phyloP scores from a whole-genome alignment of 805 yeast species.

The Metschnikowia lachancei region DNA sequence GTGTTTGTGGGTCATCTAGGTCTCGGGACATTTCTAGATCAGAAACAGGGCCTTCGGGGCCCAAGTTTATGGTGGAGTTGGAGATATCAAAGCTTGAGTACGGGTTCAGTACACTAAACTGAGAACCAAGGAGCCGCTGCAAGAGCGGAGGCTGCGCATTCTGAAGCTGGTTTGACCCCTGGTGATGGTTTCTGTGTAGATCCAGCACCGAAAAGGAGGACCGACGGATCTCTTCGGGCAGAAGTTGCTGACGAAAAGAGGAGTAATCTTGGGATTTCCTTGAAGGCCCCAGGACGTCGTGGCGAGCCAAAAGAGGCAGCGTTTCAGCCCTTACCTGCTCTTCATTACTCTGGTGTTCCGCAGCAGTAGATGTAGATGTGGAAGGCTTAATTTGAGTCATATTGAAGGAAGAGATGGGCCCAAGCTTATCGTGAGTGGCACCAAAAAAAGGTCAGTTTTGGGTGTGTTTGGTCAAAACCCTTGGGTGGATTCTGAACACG shows the following conservation, averaged over 20 bases:
- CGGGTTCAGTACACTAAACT: conserved; percentile 33
- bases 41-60: conserved; percentile 4
- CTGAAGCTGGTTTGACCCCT: neutral
- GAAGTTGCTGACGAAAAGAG: conserved; percentile 2
- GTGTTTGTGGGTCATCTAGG: conserved; percentile 23
- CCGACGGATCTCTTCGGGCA: conserved; percentile 13
- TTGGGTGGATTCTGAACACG: too few species aligned
- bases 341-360: neutral
- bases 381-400: neutral
- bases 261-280: neutral
- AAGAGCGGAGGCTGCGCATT: conserved; percentile 23
- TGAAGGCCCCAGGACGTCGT: neutral
- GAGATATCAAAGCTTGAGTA: conserved; percentile 17
- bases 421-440: too few species aligned
- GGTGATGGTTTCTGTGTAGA: conserved; percentile 9
- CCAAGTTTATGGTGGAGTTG: conserved; percentile 10
- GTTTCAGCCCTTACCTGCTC: conserved; percentile 7
- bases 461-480: too few species aligned
- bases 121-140: conserved; percentile 29
- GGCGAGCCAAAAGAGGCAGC: conserved; percentile 8
- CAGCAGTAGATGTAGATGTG: neutral
- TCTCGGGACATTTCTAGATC: conserved; percentile 16
- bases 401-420: neutral
- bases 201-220: conserved; percentile 19
- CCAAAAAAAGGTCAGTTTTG: too few species aligned